Conservation (phyloP, 805 yeast genomes). For the Monosporozyma yasuniensis region DNA sequence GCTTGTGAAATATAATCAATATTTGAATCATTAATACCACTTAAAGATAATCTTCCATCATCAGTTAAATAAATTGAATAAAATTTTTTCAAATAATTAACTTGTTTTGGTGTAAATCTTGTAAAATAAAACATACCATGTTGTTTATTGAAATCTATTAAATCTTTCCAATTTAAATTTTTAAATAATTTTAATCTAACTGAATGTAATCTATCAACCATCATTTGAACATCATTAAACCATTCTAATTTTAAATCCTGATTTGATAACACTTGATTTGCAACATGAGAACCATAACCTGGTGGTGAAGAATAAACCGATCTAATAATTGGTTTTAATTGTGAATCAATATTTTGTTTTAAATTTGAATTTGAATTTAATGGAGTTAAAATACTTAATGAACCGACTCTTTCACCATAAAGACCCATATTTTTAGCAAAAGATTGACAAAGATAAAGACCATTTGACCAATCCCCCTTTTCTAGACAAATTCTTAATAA, state of each 20-base stretch:
- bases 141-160: conserved; percentile 49
- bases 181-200: conserved; percentile 62
- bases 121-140: conserved; percentile 97
- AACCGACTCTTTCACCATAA: conserved; percentile 92
- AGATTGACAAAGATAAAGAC: conserved; percentile 70
- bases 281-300: conserved; percentile 86
- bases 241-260: conserved; percentile 58
- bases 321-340: conserved; percentile 73
- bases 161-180: conserved; percentile 73
- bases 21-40: conserved; percentile 76
- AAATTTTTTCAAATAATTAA: conserved; percentile 56
- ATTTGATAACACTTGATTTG: conserved; percentile 60
- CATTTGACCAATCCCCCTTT: conserved; percentile 31
- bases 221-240: conserved; percentile 69
- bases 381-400: conserved; percentile 51
- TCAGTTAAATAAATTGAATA: conserved; percentile 76
- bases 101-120: conserved; percentile 66
- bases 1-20: conserved; percentile 45
- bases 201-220: conserved; percentile 68
- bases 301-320: conserved; percentile 92
- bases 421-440: conserved; percentile 94
- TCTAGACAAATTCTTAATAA: conserved; percentile 34
- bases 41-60: conserved; percentile 86
- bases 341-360: conserved; percentile 58
- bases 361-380: conserved; percentile 29